These are phyloP conservation scores for Tremellales sp. DNA, from an alignment of 1,284 basidiomycete genomes.

Conservation along the genomic window DNA sequence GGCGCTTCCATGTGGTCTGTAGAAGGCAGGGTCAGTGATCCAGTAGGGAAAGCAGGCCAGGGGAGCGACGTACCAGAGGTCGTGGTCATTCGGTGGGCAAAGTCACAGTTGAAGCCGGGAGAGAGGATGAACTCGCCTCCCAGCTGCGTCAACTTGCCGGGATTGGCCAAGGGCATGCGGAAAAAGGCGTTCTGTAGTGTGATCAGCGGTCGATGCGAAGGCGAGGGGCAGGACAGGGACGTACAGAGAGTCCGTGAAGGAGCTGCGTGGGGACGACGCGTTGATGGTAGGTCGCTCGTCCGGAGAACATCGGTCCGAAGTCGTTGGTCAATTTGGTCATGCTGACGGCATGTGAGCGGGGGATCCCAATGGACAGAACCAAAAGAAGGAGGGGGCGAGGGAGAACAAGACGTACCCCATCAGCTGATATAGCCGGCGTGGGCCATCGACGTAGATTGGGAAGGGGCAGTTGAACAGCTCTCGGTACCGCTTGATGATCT, in stretches of 20 bases:
- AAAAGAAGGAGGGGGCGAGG: not conserved
- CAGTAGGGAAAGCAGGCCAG: not conserved
- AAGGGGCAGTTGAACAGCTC: slow-evolving; percentile 46
- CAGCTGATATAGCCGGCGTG: slow-evolving; percentile 39
- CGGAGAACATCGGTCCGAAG: slow-evolving; percentile 35
- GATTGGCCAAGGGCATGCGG: slow-evolving; percentile 35
- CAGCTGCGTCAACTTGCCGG: slow-evolving; percentile 42
- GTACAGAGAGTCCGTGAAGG: slow-evolving; percentile 31
- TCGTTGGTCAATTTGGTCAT: slow-evolving; percentile 41
- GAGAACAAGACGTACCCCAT: slow-evolving; percentile 29
- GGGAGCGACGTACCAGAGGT: slow-evolving; percentile 30
- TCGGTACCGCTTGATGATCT: slow-evolving; percentile 44
- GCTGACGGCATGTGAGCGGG: slow-evolving; percentile 11
- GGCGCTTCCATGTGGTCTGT: slow-evolving; percentile 48
- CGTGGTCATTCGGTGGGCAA: slow-evolving; percentile 48
- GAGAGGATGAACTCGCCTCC: slow-evolving; percentile 47
- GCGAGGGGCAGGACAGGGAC: slow-evolving; percentile 7
- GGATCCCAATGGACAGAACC: slow-evolving; percentile 2
- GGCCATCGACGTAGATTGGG: slow-evolving; percentile 45
- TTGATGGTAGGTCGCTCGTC: slow-evolving; percentile 41
- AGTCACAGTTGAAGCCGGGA: slow-evolving; percentile 38
- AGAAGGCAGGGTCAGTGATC: not conserved
- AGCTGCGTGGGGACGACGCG: slow-evolving; percentile 33
- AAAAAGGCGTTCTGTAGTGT: slow-evolving; percentile 36
- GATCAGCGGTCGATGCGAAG: not conserved